These are phyloP conservation scores for Zygotorulaspora danielsina DNA, from an alignment of 805 yeast genomes.

Conservation along the genomic window DNA sequence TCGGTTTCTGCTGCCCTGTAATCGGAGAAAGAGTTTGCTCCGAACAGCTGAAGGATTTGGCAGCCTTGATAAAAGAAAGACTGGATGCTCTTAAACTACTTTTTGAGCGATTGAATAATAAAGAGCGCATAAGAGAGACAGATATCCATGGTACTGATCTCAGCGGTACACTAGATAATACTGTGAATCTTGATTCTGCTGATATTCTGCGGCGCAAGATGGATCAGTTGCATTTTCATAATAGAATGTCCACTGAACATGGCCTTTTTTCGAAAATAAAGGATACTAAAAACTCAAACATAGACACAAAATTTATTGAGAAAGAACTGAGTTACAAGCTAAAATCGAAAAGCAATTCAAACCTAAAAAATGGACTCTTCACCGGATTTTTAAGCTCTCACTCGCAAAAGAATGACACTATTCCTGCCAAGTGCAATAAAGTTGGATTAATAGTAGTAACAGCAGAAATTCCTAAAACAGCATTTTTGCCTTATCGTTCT, in stretches of 20 bases:
- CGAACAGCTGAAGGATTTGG: conserved; percentile 25
- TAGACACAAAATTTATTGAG: conserved; percentile 17
- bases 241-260: conserved; percentile 16
- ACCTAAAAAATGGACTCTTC: conserved; percentile 24
- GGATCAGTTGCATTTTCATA: conserved; percentile 29
- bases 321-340: conserved; percentile 30
- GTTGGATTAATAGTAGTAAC: conserved; percentile 34
- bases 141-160: conserved; percentile 31
- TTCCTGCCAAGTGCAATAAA: conserved; percentile 11
- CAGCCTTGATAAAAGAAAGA: conserved; percentile 27
- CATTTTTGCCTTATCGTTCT: conserved; percentile 36
- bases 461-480: conserved; percentile 33
- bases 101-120: conserved; percentile 21
- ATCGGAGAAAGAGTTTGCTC: conserved; percentile 20
- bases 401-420: conserved; percentile 4
- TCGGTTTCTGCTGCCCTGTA: conserved; percentile 33
- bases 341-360: conserved; percentile 20
- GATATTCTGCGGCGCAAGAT: conserved; percentile 30
- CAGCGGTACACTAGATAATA: conserved; percentile 26
- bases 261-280: conserved; percentile 1
- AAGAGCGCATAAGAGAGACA: conserved; percentile 23
- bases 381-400: conserved; percentile 20
- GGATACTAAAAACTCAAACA: conserved; percentile 2
- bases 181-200: conserved; percentile 21
- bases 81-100: conserved; percentile 25